Conservation (phyloP, 805 yeast genomes). For the Zygosaccharomyces pseudorouxii region DNA sequence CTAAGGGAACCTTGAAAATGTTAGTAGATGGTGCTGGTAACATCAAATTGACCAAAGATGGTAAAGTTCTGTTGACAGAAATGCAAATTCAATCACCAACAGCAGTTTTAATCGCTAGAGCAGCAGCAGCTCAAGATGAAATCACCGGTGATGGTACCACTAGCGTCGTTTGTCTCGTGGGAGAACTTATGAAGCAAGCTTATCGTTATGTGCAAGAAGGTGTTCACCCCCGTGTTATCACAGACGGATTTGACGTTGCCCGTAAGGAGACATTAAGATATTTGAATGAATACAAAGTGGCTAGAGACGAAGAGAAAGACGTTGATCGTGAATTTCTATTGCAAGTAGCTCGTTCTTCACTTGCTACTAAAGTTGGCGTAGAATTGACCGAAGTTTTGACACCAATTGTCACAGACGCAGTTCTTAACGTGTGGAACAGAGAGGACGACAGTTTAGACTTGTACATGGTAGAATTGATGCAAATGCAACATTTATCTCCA, state of each 20-base stretch:
- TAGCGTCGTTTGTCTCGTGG: constrained; percentile 88
- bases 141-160: constrained; percentile 99
- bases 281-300: constrained; percentile 60
- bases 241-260: constrained; percentile 93
- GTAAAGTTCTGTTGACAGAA: constrained; percentile 85
- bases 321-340: constrained; percentile 81
- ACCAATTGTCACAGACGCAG: constrained; percentile 96
- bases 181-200: constrained; percentile 91
- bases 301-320: constrained; percentile 37
- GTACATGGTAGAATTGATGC: constrained; percentile 97
- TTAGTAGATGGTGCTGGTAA: constrained; percentile 95
- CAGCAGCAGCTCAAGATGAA: constrained; percentile 98
- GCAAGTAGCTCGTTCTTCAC: constrained; percentile 87
- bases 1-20: constrained; percentile 95
- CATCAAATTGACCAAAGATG: constrained; percentile 94
- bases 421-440: constrained; percentile 62
- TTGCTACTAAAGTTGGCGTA: constrained; percentile 77
- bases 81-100: constrained; percentile 96
- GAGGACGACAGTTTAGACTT: constrained; percentile 61
- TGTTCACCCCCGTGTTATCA: constrained; percentile 88
- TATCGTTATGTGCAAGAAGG: constrained; percentile 90
- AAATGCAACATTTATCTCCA: constrained; percentile 91
- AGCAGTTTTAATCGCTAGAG: constrained; percentile 89
- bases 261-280: constrained; percentile 67
- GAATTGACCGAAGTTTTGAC: constrained; percentile 77